These are phyloP conservation scores for Mortierella claussenii DNA, from an alignment of 192 early-diverging fungal species.

Conservation along the genomic window DNA sequence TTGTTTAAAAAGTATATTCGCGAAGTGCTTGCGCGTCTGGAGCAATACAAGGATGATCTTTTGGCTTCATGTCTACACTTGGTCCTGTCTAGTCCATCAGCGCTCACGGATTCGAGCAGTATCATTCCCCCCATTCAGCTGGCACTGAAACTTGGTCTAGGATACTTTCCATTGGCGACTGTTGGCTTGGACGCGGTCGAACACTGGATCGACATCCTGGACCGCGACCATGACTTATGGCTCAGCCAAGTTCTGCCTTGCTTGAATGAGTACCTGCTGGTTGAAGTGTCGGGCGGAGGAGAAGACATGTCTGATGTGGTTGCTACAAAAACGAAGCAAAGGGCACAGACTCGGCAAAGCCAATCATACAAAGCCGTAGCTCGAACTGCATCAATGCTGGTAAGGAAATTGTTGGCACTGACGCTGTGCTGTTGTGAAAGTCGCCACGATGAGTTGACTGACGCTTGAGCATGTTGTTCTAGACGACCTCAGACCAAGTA, in stretches of 20 bases:
- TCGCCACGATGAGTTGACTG: no score
- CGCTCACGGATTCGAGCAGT: slow-evolving; percentile 61
- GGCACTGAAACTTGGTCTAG: slow-evolving; percentile 73
- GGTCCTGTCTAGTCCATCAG: slow-evolving; percentile 68
- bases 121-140: slow-evolving; percentile 69
- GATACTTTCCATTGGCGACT: slow-evolving; percentile 68
- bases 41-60: slow-evolving; percentile 81
- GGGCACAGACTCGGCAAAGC: not conserved
- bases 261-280: slow-evolving; percentile 73
- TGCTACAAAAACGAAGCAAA: slow-evolving; percentile 4
- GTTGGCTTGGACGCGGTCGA: slow-evolving; percentile 73
- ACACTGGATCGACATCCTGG: slow-evolving; percentile 54
- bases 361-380: slow-evolving; percentile 22
- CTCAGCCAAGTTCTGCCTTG: slow-evolving; percentile 65
- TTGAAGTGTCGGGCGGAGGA: slow-evolving; percentile 51
- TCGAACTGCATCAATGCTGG: slow-evolving; percentile 7
- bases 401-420: no score
- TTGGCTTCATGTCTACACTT: slow-evolving; percentile 73
- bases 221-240: slow-evolving; percentile 34
- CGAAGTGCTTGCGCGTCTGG: slow-evolving; percentile 67
- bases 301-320: slow-evolving; percentile 9
- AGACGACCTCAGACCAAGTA: slow-evolving; percentile 25
- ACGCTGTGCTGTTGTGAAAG: no score
- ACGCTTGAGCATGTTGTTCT: no score
- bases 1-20: slow-evolving; percentile 68